phyloP scores from a whole-genome alignment of 164 flowering plant genomes.

The Magnolia kwangsiensis region DNA sequence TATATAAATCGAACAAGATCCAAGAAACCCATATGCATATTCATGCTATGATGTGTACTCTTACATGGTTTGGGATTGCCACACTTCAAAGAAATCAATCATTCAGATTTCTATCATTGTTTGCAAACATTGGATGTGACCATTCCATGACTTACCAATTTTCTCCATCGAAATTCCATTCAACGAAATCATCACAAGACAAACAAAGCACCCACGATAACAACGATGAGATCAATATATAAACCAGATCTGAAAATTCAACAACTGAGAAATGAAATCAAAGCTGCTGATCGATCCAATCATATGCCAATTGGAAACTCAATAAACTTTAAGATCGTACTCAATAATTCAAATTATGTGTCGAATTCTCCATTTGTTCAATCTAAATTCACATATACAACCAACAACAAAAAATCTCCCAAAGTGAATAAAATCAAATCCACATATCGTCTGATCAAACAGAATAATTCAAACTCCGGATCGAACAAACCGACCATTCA shows the following conservation, averaged over 20 bases:
- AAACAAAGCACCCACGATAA: background rate
- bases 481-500: background rate
- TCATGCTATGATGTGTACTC: background rate
- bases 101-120: background rate
- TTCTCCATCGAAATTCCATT: background rate
- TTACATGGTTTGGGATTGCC: background rate
- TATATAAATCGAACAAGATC: background rate
- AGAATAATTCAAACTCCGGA: background rate
- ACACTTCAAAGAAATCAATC: background rate
- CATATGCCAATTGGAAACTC: background rate
- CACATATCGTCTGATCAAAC: background rate
- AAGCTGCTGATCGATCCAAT: background rate
- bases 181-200: background rate
- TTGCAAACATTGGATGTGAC: background rate
- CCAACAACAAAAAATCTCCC: background rate
- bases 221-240: background rate
- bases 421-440: background rate
- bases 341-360: background rate
- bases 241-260: background rate
- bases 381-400: background rate
- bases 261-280: background rate
- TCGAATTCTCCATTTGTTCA: background rate
- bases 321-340: background rate
- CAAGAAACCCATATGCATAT: background rate
- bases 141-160: background rate